Conservation (phyloP, 371 early-diverging fungal species). For the Syncephalastrum contaminatum region DNA sequence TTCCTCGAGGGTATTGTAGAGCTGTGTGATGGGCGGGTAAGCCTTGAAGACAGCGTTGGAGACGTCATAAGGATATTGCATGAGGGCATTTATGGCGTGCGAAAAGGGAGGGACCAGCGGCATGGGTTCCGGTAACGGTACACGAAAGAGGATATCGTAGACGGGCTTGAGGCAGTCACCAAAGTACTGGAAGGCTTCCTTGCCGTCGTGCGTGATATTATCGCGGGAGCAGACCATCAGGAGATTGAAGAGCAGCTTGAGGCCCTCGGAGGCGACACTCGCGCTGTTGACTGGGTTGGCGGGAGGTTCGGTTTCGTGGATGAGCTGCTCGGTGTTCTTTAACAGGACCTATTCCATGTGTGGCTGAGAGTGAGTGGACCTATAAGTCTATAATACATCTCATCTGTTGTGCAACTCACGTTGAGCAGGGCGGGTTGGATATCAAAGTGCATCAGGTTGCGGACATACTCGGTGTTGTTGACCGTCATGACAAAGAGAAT, state of each 20-base stretch:
- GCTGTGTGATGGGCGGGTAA: slow-evolving; percentile 16
- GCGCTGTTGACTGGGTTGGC: slow-evolving; percentile 36
- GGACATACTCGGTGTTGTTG: slow-evolving; percentile 37
- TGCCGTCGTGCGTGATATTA: slow-evolving; percentile 9
- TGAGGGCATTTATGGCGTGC: slow-evolving; percentile 72
- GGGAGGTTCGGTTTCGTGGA: neutral
- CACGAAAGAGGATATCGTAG: slow-evolving; percentile 33
- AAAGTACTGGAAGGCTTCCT: slow-evolving; percentile 22
- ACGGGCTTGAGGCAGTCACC: slow-evolving; percentile 28
- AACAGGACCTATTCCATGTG: no score
- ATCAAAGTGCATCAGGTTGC: slow-evolving; percentile 37
- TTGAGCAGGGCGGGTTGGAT: slow-evolving; percentile 39
- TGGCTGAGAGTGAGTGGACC: no score
- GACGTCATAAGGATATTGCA: slow-evolving; percentile 56
- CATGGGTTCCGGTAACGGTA: slow-evolving; percentile 48
- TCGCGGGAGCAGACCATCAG: slow-evolving; percentile 43
- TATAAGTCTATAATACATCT: no score
- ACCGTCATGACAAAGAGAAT: slow-evolving; percentile 62
- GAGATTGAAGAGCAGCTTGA: slow-evolving; percentile 61
- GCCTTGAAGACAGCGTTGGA: slow-evolving; percentile 42
- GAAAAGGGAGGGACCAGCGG: slow-evolving; percentile 73
- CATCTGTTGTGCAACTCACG: slow-evolving; percentile 24
- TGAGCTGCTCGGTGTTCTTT: no score
- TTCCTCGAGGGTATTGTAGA: slow-evolving; percentile 11
- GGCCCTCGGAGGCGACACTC: slow-evolving; percentile 53